Base-by-base conservation (phyloP, 2,329 filamentous ascomycete species). In the Alternaria triticina region DNA sequence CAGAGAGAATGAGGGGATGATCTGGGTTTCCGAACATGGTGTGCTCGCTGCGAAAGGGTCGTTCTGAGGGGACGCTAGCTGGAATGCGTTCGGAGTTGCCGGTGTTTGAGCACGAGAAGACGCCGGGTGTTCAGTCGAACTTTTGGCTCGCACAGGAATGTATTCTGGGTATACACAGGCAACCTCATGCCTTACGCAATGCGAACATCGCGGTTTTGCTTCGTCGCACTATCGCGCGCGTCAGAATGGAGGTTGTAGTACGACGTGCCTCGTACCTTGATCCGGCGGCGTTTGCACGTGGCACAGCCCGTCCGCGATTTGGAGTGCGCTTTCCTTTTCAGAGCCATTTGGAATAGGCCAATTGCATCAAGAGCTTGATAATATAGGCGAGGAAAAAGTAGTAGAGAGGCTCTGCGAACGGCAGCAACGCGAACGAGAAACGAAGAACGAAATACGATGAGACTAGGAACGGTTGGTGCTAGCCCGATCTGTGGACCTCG, bases 231-330 rank as follows among this genome's bases (percentile, higher is more conserved):
- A 52, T 33, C 28, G 20, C 17, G 6, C 20, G 28, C 5, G 28
- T 51, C 28, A 51, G 49, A 51, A 23, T 1, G 12, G 9, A 12
- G 11, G 20, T 30, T 44, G 15, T 46, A 11, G 12, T 57, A 47
- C 17, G 44, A 59, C 15, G 30, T 56, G 22, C n/a, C 11, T 30
- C 25, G 20, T 61, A 70, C 69, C 63, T 72, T 72, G 43, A 71
- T 72, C 12, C 65, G 62, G n/a, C 70, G 65, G 43, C 65, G 69
- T 33, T 69, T 72, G 45, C 70, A 71, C 52, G 68, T 63, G 22
- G 46, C 36, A 33, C 69, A 71, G 13, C 69, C 69, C 5, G 27
- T 56, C 15, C 69, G 66, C 27, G 69, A 71, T 57, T 70, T 71
- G 8, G 64, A 58, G 47, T 71, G 69, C 13, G 67, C 64, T 33